Percentiles rank a stretch among this genome's conserved stretches.
These are phyloP conservation scores for Adansonia gregorii DNA, from an alignment of 441 rosid species.

Conservation along the genomic window DNA sequence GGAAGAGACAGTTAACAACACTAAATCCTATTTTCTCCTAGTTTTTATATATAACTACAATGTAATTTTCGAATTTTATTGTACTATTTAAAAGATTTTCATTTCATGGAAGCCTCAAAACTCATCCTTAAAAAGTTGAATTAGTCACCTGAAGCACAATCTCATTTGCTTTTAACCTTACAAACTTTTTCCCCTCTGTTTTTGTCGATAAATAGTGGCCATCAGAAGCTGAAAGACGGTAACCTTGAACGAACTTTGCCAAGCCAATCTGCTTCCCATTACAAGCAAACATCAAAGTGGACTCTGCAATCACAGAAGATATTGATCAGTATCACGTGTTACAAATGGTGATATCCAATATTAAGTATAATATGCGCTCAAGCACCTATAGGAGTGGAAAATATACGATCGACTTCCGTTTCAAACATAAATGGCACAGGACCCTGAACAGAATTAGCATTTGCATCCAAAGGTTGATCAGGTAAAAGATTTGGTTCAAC, in stretches of 20 bases:
- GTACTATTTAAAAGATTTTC: constrained; percentile 2
- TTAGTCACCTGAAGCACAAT: constrained; percentile 83
- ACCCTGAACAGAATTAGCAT: constrained; percentile 70
- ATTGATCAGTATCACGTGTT: constrained; percentile 39
- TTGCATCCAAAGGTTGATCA: constrained; percentile 58
- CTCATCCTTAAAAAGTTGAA: constrained; percentile 17
- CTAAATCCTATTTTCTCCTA: background rate
- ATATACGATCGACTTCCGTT: constrained; percentile 89
- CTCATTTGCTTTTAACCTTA: constrained; percentile 86
- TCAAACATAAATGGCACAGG: constrained; percentile 92
- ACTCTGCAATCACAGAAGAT: constrained; percentile 62
- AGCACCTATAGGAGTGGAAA: constrained; percentile 95
- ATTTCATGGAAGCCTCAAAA: background rate
- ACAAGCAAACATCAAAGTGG: constrained; percentile 89
- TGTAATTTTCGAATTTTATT: background rate
- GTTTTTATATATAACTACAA: background rate
- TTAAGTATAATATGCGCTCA: constrained; percentile 33
- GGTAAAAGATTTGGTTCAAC: constrained; percentile 44
- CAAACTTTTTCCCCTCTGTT: constrained; percentile 83
- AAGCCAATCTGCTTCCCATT: constrained; percentile 84
- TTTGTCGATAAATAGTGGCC: constrained; percentile 88
- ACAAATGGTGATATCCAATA: constrained; percentile 28
- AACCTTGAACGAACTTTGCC: constrained; percentile 89
- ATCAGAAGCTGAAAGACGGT: constrained; percentile 70
- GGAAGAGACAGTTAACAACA: background rate